Base-by-base conservation (phyloP, 2,329 filamentous ascomycete species). In the Fusarium sp. region DNA sequence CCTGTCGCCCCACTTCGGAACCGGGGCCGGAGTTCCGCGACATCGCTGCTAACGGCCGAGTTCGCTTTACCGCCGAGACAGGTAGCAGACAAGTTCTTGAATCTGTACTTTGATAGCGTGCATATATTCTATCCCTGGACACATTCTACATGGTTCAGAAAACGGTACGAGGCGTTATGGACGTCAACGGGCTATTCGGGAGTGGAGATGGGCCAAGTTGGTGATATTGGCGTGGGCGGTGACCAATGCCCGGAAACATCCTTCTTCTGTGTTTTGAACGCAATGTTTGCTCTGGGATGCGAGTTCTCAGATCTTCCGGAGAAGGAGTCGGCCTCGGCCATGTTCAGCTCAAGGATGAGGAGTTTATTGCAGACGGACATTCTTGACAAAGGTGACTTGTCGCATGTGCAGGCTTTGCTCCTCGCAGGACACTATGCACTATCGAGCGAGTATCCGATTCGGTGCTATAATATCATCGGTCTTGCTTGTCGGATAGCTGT, bases 91-190 rank as follows among this genome's bases (percentile, higher is more conserved):
- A 44, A 38, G 1, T 38, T 67, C 0, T 35, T 67, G 0, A 5
- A 67, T 12, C 11, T 67, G 0, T 67, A 67, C 15, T 67, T 67
- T 1, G 39, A 51, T 0, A 66, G 2, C 0, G 63, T 60, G 4
- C 65, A 67, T 3, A 67, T 67, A 0, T 47, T 67, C 0, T 67
- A 67, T n/a, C 65, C 65, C 0, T 67, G 63, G 65, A 51, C 38
- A 5, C 63, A 67, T 6, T 67, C 63, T 9, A 44, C 54, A 0
- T 52, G 63, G 11, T 67, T 67, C 1, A 36, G 1, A 1, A 51
- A 35, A 8, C 49, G 49, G 1, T 66, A 66, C 12, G 61, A 66
- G 33, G 2, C 48, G 0, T 1, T 66, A 26, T 66, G 63, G 63
- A 35, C 38, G 6, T 3, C 63, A 3, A 1, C 3, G 1, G 61